Evolutionary conservation across 148 eudicot genomes (phyloP).

Genomic region (Rhododendron henanense): DNA sequence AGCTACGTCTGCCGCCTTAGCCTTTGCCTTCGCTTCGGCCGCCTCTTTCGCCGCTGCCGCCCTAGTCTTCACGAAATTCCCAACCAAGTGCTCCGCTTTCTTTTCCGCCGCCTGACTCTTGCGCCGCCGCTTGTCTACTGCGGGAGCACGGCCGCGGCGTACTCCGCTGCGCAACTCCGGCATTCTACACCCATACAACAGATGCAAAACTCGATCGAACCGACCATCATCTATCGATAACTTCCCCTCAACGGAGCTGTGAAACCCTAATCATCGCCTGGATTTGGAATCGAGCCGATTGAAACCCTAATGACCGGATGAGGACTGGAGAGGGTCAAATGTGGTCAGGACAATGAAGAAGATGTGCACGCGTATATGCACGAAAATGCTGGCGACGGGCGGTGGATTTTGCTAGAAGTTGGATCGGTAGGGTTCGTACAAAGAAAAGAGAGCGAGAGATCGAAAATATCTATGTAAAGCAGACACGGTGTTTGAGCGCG

Average conservation of each 20-base stretch:
- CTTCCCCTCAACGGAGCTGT: conserved; percentile 13
- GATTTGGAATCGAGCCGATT: neutral
- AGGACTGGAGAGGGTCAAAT: neutral
- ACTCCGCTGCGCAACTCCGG: conserved; percentile 53
- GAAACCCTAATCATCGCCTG: conserved; percentile 1
- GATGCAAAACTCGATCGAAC: conserved; percentile 8
- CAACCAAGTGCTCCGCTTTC: conserved; percentile 26
- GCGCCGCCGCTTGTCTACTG: conserved; percentile 14
- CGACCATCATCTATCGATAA: conserved; percentile 5
- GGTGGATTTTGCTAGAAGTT: neutral
- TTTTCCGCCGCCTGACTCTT: conserved; percentile 11
- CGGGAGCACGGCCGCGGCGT: conserved; percentile 36
- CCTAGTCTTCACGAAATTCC: conserved; percentile 44
- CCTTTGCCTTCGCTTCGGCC: conserved; percentile 14
- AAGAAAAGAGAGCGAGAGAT: too few species aligned
- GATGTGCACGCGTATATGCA: neutral
- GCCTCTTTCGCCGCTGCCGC: conserved; percentile 46
- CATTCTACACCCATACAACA: conserved; percentile 45
- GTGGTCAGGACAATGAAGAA: neutral
- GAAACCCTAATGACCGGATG: neutral
- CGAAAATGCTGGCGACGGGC: neutral
- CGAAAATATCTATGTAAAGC: neutral
- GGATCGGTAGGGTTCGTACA: neutral
- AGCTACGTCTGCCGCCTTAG: neutral
- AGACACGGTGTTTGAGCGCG: neutral